A percentile compares a stretch with the other conserved stretches of the same genome.
Conservation (phyloP, 805 yeast genomes). For the Metschnikowia reukaufii region DNA sequence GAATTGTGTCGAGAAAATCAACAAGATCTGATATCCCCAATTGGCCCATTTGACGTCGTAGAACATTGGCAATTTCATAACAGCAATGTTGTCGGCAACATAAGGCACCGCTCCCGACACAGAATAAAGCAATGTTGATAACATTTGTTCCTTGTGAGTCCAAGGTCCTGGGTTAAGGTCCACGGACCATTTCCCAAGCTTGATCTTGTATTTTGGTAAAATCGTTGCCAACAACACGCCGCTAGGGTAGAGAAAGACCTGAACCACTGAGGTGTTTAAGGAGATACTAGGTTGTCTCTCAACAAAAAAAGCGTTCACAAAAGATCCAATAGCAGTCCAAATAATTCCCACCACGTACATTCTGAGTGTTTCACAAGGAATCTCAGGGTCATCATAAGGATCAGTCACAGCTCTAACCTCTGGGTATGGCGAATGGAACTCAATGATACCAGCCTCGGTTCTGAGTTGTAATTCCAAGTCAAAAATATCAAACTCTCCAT, state of each 20-base stretch:
- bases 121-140: conserved; percentile 53
- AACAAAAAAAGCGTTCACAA: conserved; percentile 57
- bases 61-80: conserved; percentile 42
- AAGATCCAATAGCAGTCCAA: conserved; percentile 56
- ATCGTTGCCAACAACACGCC: conserved; percentile 47
- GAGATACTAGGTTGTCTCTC: conserved; percentile 55
- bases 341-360: conserved; percentile 52
- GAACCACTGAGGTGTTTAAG: conserved; percentile 52
- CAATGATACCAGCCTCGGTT: conserved; percentile 38
- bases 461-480: conserved; percentile 39
- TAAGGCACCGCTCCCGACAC: conserved; percentile 51
- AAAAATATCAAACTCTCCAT: conserved; percentile 7
- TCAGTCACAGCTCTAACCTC: conserved; percentile 67
- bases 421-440: conserved; percentile 49
- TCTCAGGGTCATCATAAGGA: conserved; percentile 48
- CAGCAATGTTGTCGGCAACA: conserved; percentile 42
- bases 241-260: conserved; percentile 59
- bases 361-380: conserved; percentile 53
- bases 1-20: conserved; percentile 56
- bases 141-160: conserved; percentile 60
- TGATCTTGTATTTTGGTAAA: conserved; percentile 43
- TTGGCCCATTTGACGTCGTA: conserved; percentile 41
- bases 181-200: conserved; percentile 42
- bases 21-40: conserved; percentile 52
- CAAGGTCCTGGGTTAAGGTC: conserved; percentile 58